Conservation (phyloP, 129 eudicot species). For the Chrysanthemum lavandulifolium region DNA sequence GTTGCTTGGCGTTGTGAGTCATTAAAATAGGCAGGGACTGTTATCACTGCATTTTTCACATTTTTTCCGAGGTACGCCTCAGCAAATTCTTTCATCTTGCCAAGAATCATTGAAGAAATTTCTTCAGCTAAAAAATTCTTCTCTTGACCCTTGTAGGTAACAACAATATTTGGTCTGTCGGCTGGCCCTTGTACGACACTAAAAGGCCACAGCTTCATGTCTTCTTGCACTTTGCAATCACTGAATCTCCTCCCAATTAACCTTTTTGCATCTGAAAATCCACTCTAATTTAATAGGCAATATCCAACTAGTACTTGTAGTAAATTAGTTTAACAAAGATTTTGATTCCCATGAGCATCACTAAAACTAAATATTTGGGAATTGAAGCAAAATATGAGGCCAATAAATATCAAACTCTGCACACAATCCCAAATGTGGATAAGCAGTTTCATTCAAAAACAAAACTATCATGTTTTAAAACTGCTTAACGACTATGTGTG, state of each 20-base stretch:
- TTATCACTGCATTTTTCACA: not conserved
- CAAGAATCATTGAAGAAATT: constrained; percentile 20
- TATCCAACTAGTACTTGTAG: not conserved
- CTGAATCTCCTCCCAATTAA: constrained; percentile 12
- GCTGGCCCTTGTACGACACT: constrained; percentile 1
- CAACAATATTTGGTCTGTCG: constrained; percentile 15
- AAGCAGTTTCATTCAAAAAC: too few relatives aligned
- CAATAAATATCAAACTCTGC: too few relatives aligned
- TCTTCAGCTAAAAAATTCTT: constrained; percentile 16
- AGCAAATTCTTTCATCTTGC: constrained; percentile 6
- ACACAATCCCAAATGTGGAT: too few relatives aligned
- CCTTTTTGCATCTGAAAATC: constrained; percentile 19
- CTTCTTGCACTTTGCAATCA: not conserved
- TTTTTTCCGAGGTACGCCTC: constrained; percentile 1
- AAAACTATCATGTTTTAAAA: too few relatives aligned
- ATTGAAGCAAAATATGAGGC: too few relatives aligned
- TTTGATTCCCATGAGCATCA: not conserved
- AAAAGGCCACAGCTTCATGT: constrained; percentile 5
- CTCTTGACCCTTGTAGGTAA: constrained; percentile 12
- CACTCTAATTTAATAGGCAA: not conserved
- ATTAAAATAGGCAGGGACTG: not conserved
- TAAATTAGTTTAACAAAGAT: not conserved
- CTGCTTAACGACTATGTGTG: too few relatives aligned
- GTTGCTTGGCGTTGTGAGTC: constrained; percentile 11
- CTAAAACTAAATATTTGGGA: too few relatives aligned